Conservation (phyloP, 2,329 filamentous ascomycete species). For the Didymellaceae sp. region DNA sequence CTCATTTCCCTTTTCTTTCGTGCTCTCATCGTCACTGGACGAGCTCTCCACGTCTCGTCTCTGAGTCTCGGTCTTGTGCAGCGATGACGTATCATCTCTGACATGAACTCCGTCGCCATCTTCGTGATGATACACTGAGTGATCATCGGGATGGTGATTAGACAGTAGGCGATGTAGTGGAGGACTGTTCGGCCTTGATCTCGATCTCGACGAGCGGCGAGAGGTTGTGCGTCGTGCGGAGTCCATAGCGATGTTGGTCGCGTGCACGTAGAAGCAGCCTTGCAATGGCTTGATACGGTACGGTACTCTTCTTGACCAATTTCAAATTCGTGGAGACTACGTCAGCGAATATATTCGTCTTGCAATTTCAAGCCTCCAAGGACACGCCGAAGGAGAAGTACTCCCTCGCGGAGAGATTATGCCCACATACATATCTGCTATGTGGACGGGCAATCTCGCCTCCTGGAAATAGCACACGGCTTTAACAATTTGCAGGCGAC, state of each 20-base stretch:
- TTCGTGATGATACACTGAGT: conserved; percentile 45
- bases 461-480: neutral
- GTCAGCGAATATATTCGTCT: neutral
- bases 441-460: neutral
- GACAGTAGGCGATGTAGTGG: conserved; percentile 39
- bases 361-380: neutral
- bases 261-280: too few relatives aligned
- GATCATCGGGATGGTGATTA: conserved; percentile 43
- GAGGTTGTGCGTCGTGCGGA: conserved; percentile 7
- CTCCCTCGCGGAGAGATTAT: neutral
- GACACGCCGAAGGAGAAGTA: too few relatives aligned
- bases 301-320: too few relatives aligned
- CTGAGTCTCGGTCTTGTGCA: conserved; percentile 37
- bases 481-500: neutral
- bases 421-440: neutral
- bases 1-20: conserved; percentile 15
- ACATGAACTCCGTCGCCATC: conserved; percentile 36
- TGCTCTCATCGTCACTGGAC: conserved; percentile 20
- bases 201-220: conserved; percentile 24
- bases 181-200: conserved; percentile 32
- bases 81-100: conserved; percentile 26
- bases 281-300: too few relatives aligned
- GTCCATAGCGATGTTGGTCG: conserved; percentile 1
- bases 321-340: neutral
- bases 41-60: conserved; percentile 20